These are phyloP conservation scores for Talaromyces funiculosus DNA, from an alignment of 2,329 filamentous ascomycete species.

Conservation along the genomic window DNA sequence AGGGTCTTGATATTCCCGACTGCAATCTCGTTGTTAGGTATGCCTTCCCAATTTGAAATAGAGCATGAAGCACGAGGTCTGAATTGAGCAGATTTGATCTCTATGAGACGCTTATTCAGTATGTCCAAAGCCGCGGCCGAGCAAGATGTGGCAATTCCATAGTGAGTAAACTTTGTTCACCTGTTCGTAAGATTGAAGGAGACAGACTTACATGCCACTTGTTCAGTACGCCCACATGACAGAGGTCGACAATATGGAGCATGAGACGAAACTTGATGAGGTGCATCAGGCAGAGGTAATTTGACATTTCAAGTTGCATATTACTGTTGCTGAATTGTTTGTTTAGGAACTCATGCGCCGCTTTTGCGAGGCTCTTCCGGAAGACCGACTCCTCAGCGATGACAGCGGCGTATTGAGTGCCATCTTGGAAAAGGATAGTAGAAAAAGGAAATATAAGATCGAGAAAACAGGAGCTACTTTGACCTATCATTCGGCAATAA, in stretches of 20 bases:
- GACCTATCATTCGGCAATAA: conserved; percentile 68
- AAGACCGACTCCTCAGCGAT: conserved; percentile 63
- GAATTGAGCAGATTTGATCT: conserved; percentile 64
- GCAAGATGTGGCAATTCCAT: conserved; percentile 72
- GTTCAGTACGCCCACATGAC: conserved; percentile 70
- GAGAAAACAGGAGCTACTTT: conserved; percentile 67
- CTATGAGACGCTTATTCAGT: conserved; percentile 85
- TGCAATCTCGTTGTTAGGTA: conserved; percentile 58
- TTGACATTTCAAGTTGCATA: background rate
- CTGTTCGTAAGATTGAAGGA: background rate
- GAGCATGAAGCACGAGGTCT: background rate
- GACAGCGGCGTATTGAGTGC: conserved; percentile 54
- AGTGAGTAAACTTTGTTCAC: conserved; percentile 20
- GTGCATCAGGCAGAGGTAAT: conserved; percentile 41
- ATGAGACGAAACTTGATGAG: conserved; percentile 55
- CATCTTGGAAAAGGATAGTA: conserved; percentile 49
- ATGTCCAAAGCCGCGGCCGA: conserved; percentile 85
- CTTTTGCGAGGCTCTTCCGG: conserved; percentile 70
- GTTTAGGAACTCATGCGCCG: conserved; percentile 54
- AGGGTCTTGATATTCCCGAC: conserved; percentile 61
- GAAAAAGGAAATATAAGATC: conserved; percentile 54
- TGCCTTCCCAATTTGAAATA: background rate
- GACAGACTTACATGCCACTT: background rate
- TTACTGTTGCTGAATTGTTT: background rate
- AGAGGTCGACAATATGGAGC: conserved; percentile 63